Evolutionary conservation across 305 asterid species (phyloP).

Genomic region (Fraxinus ornus): DNA sequence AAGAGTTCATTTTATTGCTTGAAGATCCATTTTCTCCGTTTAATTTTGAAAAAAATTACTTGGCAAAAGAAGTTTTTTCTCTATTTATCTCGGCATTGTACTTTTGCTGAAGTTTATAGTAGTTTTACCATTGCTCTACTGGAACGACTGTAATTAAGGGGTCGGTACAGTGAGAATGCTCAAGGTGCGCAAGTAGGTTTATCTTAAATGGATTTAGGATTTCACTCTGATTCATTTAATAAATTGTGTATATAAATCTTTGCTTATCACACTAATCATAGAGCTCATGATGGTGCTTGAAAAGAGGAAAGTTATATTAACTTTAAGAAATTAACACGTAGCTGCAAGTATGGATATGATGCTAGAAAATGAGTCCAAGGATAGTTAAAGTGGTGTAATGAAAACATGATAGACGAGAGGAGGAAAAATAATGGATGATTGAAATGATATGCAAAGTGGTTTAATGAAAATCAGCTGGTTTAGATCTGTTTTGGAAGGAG

Average conservation of each 20-base stretch:
- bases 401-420: background rate
- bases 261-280: background rate
- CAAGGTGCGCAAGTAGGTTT: background rate
- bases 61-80: background rate
- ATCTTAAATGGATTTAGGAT: slow-evolving; percentile 5
- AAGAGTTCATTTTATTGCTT: background rate
- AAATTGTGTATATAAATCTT: background rate
- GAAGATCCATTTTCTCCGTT: background rate
- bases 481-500: background rate
- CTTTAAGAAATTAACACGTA: background rate
- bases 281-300: background rate
- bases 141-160: background rate
- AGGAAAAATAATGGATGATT: background rate
- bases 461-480: background rate
- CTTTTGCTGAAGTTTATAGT: background rate
- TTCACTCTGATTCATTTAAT: background rate
- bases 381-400: background rate
- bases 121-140: background rate
- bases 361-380: background rate
- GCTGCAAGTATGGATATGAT: background rate
- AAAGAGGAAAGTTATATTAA: background rate
- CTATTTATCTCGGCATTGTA: background rate
- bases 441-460: background rate
- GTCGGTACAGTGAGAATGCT: background rate
- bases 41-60: background rate